phyloP scores from a whole-genome alignment of 1,284 basidiomycete species.

The Heterobasidion irregulare region DNA sequence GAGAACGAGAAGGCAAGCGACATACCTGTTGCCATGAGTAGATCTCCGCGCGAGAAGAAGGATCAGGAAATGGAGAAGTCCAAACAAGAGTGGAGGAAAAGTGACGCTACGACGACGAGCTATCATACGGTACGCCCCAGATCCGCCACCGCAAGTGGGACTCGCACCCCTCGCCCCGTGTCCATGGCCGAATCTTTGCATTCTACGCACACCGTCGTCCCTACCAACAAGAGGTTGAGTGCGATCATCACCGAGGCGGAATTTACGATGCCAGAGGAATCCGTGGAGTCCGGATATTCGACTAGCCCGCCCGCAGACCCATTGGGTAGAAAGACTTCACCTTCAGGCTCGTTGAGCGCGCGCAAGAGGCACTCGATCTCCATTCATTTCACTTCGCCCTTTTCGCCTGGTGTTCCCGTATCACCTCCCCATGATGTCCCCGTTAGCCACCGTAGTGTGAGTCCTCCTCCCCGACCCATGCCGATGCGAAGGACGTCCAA shows the following conservation, averaged over 20 bases:
- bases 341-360: conserved; percentile 12
- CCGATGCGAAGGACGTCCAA: neutral
- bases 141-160: conserved; percentile 25
- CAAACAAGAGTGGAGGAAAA: conserved; percentile 65
- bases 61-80: conserved; percentile 23
- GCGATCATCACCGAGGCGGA: conserved; percentile 59
- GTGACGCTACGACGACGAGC: conserved; percentile 62
- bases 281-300: conserved; percentile 10
- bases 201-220: conserved; percentile 59
- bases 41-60: conserved; percentile 7
- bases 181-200: conserved; percentile 69
- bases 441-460: conserved; percentile 1
- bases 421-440: neutral
- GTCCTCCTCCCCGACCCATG: neutral
- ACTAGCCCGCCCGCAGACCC: conserved; percentile 12
- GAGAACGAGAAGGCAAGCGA: conserved; percentile 18
- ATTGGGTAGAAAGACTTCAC: conserved; percentile 15
- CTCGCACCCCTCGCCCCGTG: conserved; percentile 55
- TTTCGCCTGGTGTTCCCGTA: conserved; percentile 1
- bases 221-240: conserved; percentile 55
- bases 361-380: conserved; percentile 31
- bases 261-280: conserved; percentile 32
- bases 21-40: conserved; percentile 3
- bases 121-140: conserved; percentile 60
- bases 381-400: conserved; percentile 34